These are phyloP conservation scores for Haplosporangium gracile DNA, from an alignment of 192 early-diverging fungal species.

Conservation along the genomic window DNA sequence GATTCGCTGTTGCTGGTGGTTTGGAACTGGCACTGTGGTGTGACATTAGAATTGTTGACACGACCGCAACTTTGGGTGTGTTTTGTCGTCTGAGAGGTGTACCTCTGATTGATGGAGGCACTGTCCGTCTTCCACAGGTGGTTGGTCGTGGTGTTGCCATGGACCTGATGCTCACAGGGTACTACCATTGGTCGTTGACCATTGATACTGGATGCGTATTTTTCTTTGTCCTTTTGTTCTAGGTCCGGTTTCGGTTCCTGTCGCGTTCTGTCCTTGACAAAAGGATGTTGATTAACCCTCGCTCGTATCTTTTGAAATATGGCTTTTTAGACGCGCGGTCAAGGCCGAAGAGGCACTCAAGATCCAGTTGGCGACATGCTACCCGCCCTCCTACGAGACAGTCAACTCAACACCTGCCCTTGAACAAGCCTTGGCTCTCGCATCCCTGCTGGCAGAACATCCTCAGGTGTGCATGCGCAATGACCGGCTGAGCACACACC, in stretches of 20 bases:
- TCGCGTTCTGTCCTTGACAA: not conserved
- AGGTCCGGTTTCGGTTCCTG: not conserved
- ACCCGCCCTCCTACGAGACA: constrained; percentile 41
- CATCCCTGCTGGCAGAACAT: constrained; percentile 42
- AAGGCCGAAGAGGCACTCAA: constrained; percentile 56
- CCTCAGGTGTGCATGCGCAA: constrained; percentile 63
- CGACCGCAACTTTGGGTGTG: constrained; percentile 57
- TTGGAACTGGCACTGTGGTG: constrained; percentile 67
- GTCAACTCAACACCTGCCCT: constrained; percentile 39
- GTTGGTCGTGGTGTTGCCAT: constrained; percentile 63
- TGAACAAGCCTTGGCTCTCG: constrained; percentile 52
- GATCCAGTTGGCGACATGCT: constrained; percentile 50
- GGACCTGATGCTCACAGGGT: constrained; percentile 65
- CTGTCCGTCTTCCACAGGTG: constrained; percentile 60
- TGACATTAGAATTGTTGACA: constrained; percentile 62
- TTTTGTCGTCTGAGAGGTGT: constrained; percentile 65
- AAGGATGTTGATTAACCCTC: not conserved
- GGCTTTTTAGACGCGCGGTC: constrained; percentile 49
- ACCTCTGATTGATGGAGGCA: constrained; percentile 67
- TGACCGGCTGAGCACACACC: constrained; percentile 54
- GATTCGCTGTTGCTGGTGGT: constrained; percentile 68
- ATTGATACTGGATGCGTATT: not conserved
- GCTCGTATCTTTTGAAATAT: not conserved
- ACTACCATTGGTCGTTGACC: not conserved
- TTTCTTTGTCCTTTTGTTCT: not conserved